Evolutionary conservation across 306 rosid species (phyloP).

Genomic region (Vigna radiata): DNA sequence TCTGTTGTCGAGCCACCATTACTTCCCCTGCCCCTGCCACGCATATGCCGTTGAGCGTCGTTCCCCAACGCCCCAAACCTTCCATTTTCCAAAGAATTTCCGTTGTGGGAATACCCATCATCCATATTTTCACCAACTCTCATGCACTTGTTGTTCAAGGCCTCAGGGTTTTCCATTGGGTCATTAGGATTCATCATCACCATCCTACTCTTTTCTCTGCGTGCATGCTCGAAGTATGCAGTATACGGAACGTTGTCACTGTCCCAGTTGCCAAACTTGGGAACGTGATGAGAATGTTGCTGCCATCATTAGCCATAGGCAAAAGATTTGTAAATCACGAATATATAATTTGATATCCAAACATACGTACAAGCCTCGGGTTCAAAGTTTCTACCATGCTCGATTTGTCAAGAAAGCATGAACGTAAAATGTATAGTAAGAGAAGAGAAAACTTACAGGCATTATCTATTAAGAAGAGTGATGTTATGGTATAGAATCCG

Average conservation of each 20-base stretch:
- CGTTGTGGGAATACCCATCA: constrained; percentile 16
- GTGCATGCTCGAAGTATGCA: constrained; percentile 45
- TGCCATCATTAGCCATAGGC: background rate
- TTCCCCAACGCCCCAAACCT: background rate
- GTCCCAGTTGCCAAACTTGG: constrained; percentile 49
- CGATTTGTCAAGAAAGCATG: background rate
- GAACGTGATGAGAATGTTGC: constrained; percentile 38
- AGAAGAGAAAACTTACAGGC: constrained; percentile 40
- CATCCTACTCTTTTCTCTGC: constrained; percentile 24
- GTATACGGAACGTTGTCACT: constrained; percentile 44
- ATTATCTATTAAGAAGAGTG: constrained; percentile 22
- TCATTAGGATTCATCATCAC: constrained; percentile 39
- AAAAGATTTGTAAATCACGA: background rate
- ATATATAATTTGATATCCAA: too few relatives aligned
- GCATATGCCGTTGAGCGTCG: constrained; percentile 16
- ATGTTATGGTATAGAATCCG: background rate
- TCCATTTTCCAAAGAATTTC: constrained; percentile 29
- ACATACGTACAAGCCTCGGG: background rate
- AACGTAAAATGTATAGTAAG: too few relatives aligned
- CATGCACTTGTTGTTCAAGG: constrained; percentile 9
- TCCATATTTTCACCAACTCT: background rate
- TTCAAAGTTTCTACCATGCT: background rate
- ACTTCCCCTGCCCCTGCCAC: constrained; percentile 35
- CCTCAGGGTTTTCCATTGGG: constrained; percentile 43
- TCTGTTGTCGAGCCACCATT: constrained; percentile 32